phyloP scores from a whole-genome alignment of 139 green algal genomes.

The Astrephomene gubernaculifera region DNA sequence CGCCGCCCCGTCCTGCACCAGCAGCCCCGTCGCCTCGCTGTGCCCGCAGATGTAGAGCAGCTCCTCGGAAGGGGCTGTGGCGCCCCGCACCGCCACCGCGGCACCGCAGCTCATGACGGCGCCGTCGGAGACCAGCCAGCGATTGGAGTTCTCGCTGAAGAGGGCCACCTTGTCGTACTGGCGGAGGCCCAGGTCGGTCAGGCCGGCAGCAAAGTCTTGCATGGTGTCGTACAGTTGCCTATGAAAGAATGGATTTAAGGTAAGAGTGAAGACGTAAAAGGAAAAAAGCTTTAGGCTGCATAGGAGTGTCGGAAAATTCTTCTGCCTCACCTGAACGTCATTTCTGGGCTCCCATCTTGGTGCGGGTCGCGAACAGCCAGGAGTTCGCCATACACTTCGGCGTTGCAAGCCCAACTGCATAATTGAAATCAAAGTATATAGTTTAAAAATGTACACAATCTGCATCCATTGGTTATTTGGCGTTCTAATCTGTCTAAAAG shows the following conservation, averaged over 20 bases:
- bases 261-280: too few relatives aligned
- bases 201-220: conserved; percentile 63
- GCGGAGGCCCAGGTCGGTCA: conserved; percentile 64
- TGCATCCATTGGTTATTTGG: too few relatives aligned
- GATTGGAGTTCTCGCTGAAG: conserved; percentile 86
- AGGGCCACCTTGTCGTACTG: conserved; percentile 72
- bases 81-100: conserved; percentile 81
- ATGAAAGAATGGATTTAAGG: too few relatives aligned
- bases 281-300: too few relatives aligned
- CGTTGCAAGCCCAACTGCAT: conserved; percentile 52
- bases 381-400: conserved; percentile 44
- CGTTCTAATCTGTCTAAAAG: too few relatives aligned
- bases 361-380: conserved; percentile 72
- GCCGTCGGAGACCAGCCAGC: conserved; percentile 93
- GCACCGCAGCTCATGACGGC: conserved; percentile 76
- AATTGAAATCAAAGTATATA: too few relatives aligned
- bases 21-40: conserved; percentile 67
- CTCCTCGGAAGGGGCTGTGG: conserved; percentile 78
- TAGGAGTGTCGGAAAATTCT: too few relatives aligned
- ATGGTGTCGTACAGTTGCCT: conserved; percentile 68
- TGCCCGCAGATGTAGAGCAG: conserved; percentile 86
- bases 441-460: too few relatives aligned
- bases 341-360: conserved; percentile 29
- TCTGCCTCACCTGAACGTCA: conserved; percentile 63
- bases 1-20: conserved; percentile 82